Percentiles rank a stretch among this genome's conserved stretches.
These are phyloP conservation scores for Termitomyces sp. DNA, from an alignment of 768 basidiomycete genomes.

Conservation along the genomic window DNA sequence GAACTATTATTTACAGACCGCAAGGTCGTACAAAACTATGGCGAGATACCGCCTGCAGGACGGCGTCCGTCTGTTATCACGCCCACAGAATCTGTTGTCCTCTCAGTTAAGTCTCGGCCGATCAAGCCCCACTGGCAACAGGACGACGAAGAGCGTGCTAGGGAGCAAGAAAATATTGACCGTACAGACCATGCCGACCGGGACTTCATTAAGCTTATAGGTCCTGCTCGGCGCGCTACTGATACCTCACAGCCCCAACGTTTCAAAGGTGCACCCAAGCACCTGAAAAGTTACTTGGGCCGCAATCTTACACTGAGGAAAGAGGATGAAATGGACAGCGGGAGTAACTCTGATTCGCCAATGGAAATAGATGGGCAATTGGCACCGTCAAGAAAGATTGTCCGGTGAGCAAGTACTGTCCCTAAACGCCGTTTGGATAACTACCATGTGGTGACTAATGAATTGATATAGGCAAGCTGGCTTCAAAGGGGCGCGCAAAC, in stretches of 20 bases:
- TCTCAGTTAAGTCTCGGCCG: slow-evolving; percentile 6
- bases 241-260: not conserved
- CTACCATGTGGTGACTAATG: not conserved
- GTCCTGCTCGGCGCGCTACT: slow-evolving; percentile 3
- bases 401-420: not conserved
- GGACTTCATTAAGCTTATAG: slow-evolving; percentile 11
- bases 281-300: slow-evolving; percentile 2
- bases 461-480: slow-evolving; percentile 5
- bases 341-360: slow-evolving; percentile 4
- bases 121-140: slow-evolving; percentile 13
- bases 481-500: slow-evolving; percentile 16
- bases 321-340: slow-evolving; percentile 4
- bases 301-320: slow-evolving; percentile 7
- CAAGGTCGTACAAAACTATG: not conserved
- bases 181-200: slow-evolving; percentile 3
- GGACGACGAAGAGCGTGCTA: slow-evolving; percentile 11
- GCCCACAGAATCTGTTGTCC: not conserved
- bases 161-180: slow-evolving; percentile 1
- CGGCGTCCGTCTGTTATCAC: slow-evolving; percentile 8
- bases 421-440: not conserved
- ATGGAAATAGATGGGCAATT: slow-evolving; percentile 9
- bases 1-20: not conserved
- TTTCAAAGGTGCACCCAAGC: not conserved
- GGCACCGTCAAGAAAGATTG: not conserved
- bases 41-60: slow-evolving; percentile 2